A percentile compares a stretch with the other conserved stretches of the same genome.
Conservation (phyloP, 306 rosid species). For the Prunus mira region DNA sequence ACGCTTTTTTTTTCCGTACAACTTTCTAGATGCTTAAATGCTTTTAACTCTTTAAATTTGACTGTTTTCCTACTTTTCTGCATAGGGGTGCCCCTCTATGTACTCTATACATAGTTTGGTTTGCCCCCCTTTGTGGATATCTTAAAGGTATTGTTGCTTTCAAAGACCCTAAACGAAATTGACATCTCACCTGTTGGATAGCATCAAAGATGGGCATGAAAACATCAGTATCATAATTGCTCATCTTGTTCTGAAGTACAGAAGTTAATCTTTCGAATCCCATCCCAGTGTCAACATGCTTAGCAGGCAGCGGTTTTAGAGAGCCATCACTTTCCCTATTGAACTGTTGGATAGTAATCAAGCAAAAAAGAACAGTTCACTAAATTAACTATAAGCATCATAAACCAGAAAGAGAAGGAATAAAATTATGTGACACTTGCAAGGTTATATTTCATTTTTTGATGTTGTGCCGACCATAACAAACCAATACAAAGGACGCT, state of each 20-base stretch:
- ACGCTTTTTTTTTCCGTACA: too few relatives aligned
- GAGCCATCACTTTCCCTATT: constrained; percentile 91
- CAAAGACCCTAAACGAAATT: neutral
- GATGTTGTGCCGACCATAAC: neutral
- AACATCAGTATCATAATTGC: constrained; percentile 94
- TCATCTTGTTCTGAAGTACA: constrained; percentile 80
- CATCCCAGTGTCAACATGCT: constrained; percentile 97
- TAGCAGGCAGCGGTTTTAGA: constrained; percentile 83
- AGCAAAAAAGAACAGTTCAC: neutral
- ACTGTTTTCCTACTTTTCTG: neutral
- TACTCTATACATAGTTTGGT: neutral
- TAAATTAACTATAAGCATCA: neutral
- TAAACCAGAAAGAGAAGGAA: neutral
- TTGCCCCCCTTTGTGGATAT: neutral
- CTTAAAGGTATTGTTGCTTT: neutral
- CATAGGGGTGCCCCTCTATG: neutral
- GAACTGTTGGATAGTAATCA: constrained; percentile 44
- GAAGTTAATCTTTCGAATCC: constrained; percentile 96
- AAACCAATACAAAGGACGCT: neutral
- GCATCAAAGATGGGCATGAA: constrained; percentile 90
- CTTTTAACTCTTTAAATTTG: neutral
- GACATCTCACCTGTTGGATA: constrained; percentile 62
- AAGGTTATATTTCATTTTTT: neutral
- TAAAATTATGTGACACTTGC: neutral
- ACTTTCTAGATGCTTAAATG: too few relatives aligned